Evolutionary conservation across 768 basidiomycete genomes (phyloP), one percentile per base, ranked within the genome.

Genomic region (Chalciporus sphaerocephalus): DNA sequence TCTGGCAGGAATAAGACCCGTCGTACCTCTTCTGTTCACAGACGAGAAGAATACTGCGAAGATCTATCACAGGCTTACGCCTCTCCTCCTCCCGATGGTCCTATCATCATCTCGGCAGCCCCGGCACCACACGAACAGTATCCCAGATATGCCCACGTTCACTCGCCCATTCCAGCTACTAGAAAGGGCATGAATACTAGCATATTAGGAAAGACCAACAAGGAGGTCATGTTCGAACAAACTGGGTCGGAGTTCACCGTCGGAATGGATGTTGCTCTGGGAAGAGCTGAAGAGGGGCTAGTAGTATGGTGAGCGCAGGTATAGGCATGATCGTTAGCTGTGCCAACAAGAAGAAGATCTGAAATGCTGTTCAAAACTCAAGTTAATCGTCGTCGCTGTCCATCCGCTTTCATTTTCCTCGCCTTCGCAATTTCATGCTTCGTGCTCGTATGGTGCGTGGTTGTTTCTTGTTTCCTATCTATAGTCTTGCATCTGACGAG

Each of bases 231-330:
- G 10, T 65, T 65, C 38, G 53, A 65, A 41, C 61, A 56, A 30
- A 53, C 27, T 4, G 63, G 59, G 6, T 54, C 58, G 23, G 61
- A 57, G 37, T 66, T 54, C 21, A 55, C 54, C 1, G 51, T 61
- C 22, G 66, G 64, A 13, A 46, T 67, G 22, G 65, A 65, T 34
- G 59, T 65, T 10, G 58, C 63, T 18, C 50, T 65, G 16, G 62
- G 64, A 47, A 53, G 61, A 38, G 66, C 63, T 20, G 64, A 65
- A 28, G 65, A 67, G 35, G 63, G 66, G 5, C 53, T 61, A 2
- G 55, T 62, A 1, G 48, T 65, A 17, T 64, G 65, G 62, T 65
- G 44, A 62, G n/a, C 40, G 38, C 17, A 20, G 11, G 30, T 36
- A 25, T 23, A 25, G 42, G 22, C 17, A 23, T 37, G 18, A 35